Conservation (phyloP, 345 rosid species). For the Arabidopsis suecica region DNA sequence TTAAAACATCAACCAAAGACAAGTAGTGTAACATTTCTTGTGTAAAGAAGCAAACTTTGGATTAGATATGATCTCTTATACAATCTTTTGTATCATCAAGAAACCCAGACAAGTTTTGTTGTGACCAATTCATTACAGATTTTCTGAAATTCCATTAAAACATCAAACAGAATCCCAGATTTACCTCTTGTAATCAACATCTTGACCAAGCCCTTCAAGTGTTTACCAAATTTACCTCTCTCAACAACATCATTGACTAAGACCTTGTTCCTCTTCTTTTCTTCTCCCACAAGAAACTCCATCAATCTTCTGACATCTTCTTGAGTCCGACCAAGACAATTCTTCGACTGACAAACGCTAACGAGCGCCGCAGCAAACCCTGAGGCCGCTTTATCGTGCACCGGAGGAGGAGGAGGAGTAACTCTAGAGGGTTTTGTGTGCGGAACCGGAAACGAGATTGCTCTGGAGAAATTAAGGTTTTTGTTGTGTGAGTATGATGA, state of each 20-base stretch:
- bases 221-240: conserved; percentile 51
- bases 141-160: conserved; percentile 68
- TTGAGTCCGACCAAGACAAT: conserved; percentile 52
- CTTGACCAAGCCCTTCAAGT: conserved; percentile 57
- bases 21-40: background rate
- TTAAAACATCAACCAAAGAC: conserved; percentile 21
- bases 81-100: conserved; percentile 30
- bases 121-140: conserved; percentile 53
- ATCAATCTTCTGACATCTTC: conserved; percentile 54
- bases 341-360: conserved; percentile 56
- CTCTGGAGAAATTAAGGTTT: background rate
- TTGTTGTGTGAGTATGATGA: conserved; percentile 33
- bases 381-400: conserved; percentile 58
- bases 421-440: conserved; percentile 26
- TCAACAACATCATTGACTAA: conserved; percentile 51
- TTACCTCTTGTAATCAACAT: conserved; percentile 57
- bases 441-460: conserved; percentile 34
- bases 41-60: conserved; percentile 16
- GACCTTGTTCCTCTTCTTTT: conserved; percentile 45
- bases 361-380: conserved; percentile 85
- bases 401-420: conserved; percentile 8
- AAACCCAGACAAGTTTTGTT: conserved; percentile 48
- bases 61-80: conserved; percentile 9
- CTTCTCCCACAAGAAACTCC: conserved; percentile 51
- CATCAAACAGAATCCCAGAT: conserved; percentile 55